Conservation (phyloP, 306 rosid genomes). For the Luffa aegyptiaca region DNA sequence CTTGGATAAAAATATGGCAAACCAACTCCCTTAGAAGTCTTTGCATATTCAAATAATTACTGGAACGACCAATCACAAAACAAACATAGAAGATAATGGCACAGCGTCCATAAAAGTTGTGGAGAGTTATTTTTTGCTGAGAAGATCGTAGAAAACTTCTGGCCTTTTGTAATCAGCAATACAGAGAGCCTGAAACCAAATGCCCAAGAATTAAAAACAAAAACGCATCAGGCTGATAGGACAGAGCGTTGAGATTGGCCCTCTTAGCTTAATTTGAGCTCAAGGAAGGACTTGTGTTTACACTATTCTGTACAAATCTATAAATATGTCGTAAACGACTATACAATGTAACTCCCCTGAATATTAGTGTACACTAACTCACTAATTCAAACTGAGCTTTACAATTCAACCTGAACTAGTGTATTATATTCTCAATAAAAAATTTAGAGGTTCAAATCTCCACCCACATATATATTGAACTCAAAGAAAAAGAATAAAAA, state of each 20-base stretch:
- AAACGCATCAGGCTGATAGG: background rate
- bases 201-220: background rate
- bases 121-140: conserved; percentile 5
- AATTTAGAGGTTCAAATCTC: background rate
- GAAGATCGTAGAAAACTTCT: conserved; percentile 45
- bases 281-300: background rate
- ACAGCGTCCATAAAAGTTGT: background rate
- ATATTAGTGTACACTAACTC: no score
- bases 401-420: background rate
- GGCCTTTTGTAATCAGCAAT: conserved; percentile 49
- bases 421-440: no score
- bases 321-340: no score
- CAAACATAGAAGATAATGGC: background rate
- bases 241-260: background rate
- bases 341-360: background rate
- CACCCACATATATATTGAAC: no score
- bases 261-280: background rate
- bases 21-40: background rate
- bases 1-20: background rate
- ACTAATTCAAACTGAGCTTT: background rate
- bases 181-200: conserved; percentile 45
- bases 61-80: background rate
- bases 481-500: background rate
- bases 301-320: no score
- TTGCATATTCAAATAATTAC: background rate